Evolutionary conservation across 257 asterid genomes (phyloP).

Genomic region (Henckelia pumila): DNA sequence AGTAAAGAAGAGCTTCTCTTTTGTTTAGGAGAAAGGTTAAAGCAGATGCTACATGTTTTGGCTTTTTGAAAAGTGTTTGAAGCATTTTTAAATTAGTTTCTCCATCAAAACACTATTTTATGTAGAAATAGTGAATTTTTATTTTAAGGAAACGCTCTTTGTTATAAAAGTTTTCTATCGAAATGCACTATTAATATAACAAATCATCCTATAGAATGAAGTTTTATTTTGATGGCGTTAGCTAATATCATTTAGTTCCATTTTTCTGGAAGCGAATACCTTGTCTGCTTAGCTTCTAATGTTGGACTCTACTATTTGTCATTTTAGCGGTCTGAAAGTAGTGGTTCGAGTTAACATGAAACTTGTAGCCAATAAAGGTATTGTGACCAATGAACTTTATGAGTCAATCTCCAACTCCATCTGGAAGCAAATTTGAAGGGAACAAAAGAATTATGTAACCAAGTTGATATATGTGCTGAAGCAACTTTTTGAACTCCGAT

Average conservation of each 20-base stretch:
- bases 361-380: background rate
- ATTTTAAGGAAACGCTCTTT: background rate
- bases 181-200: background rate
- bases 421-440: background rate
- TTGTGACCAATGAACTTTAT: background rate
- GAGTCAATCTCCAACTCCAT: background rate
- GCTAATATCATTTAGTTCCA: background rate
- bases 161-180: background rate
- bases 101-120: background rate
- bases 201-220: background rate
- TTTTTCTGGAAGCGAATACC: background rate
- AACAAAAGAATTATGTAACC: background rate
- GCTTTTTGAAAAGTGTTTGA: background rate
- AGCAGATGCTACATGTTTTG: background rate
- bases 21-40: background rate
- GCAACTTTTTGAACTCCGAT: background rate
- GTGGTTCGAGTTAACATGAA: background rate
- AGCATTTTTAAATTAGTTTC: background rate
- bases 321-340: slow-evolving; percentile 1
- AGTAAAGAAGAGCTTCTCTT: background rate
- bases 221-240: background rate
- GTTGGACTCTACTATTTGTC: background rate
- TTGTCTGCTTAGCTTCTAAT: background rate
- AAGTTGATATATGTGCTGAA: background rate
- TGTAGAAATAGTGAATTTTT: too few relatives aligned